phyloP scores from a whole-genome alignment of 2,329 filamentous ascomycete species.

The Teratosphaeria pseudoeucalypti region DNA sequence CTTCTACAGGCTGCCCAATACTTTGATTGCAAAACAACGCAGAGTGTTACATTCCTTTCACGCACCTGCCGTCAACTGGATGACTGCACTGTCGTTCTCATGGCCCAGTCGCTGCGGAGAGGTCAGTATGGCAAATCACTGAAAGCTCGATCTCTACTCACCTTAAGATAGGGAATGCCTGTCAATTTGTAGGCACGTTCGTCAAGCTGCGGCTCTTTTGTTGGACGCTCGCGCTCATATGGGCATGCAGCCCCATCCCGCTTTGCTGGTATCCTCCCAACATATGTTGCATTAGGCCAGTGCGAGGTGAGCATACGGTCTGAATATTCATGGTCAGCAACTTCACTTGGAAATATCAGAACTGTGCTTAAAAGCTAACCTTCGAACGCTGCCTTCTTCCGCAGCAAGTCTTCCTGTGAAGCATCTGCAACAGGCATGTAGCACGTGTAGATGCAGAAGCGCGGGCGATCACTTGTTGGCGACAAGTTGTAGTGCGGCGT shows the following conservation, averaged over 20 bases:
- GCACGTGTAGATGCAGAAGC: slow-evolving; percentile 21
- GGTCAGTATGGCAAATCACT: neutral
- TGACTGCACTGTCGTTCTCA: neutral
- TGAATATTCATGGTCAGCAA: neutral
- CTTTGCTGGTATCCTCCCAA: slow-evolving; percentile 19
- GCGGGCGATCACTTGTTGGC: slow-evolving; percentile 6
- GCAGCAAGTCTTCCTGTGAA: slow-evolving; percentile 11
- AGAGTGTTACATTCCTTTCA: neutral
- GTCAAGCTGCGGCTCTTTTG: slow-evolving; percentile 24
- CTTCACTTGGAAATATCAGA: neutral
- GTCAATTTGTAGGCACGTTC: slow-evolving; percentile 37
- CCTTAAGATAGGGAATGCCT: slow-evolving; percentile 29
- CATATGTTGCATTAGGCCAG: slow-evolving; percentile 20
- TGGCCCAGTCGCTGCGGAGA: neutral
- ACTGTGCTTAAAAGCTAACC: neutral
- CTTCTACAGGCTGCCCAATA: too few relatives aligned
- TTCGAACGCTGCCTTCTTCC: slow-evolving; percentile 12
- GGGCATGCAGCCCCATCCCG: slow-evolving; percentile 18
- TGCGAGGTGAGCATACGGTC: slow-evolving; percentile 17
- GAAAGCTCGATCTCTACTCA: neutral
- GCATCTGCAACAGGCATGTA: slow-evolving; percentile 17
- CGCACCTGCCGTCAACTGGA: neutral
- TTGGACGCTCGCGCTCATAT: slow-evolving; percentile 24
- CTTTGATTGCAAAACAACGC: too few relatives aligned
- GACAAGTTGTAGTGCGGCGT: slow-evolving; percentile 21